These are phyloP conservation scores for Cucurbitaria berberidis DNA, from an alignment of 2,329 filamentous ascomycete genomes.

Conservation along the genomic window DNA sequence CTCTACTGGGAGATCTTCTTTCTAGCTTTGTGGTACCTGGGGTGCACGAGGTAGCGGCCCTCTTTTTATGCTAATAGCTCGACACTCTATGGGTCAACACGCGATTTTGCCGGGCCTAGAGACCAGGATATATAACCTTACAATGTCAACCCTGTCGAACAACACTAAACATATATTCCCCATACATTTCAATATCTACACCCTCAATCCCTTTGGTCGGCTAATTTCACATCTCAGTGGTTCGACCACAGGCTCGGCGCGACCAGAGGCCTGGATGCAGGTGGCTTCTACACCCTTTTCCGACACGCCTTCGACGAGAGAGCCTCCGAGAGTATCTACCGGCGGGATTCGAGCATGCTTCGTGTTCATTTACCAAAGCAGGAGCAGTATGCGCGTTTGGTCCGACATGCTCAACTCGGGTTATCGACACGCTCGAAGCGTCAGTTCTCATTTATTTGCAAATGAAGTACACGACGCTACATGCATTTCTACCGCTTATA, in stretches of 20 bases:
- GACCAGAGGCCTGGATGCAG: constrained; percentile 20
- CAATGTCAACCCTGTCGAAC: constrained; percentile 24
- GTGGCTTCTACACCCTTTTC: constrained; percentile 8
- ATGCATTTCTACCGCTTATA: constrained; percentile 15
- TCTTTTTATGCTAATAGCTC: constrained; percentile 35
- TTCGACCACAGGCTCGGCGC: constrained; percentile 25
- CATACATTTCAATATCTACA: constrained; percentile 27
- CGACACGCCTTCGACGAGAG: constrained; percentile 8
- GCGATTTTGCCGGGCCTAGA: constrained; percentile 33
- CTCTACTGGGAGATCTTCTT: not conserved
- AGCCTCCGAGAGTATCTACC: constrained; percentile 16
- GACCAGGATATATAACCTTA: constrained; percentile 29
- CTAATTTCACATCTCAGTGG: constrained; percentile 22
- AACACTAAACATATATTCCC: constrained; percentile 37
- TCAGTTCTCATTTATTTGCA: constrained; percentile 36
- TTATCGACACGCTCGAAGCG: constrained; percentile 19
- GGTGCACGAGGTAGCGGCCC: constrained; percentile 20
- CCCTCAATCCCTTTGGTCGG: constrained; percentile 19
- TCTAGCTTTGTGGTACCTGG: constrained; percentile 12
- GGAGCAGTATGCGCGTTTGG: constrained; percentile 22
- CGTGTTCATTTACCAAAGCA: constrained; percentile 21
- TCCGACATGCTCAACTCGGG: constrained; percentile 17
- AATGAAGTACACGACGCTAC: constrained; percentile 37
- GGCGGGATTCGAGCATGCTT: constrained; percentile 17
- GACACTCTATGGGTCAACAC: constrained; percentile 25